Percentiles rank a stretch among this genome's conserved stretches.
Evolutionary conservation across 805 yeast species (phyloP).

Genomic region (Lachancea meyersii): DNA sequence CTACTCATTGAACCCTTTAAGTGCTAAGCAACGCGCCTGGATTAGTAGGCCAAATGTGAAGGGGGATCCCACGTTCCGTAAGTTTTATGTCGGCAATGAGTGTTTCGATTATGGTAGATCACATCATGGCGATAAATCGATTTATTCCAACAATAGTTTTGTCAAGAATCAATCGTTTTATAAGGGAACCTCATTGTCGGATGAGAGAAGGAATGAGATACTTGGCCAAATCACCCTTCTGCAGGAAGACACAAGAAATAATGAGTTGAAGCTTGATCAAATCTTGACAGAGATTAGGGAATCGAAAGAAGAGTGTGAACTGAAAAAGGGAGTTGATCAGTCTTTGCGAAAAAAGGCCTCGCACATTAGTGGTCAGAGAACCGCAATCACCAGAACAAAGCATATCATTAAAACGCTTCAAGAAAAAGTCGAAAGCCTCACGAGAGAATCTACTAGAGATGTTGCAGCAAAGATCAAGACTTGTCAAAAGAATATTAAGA

Average conservation of each 20-base stretch:
- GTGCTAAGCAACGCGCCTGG: constrained; percentile 35
- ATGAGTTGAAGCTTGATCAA: constrained; percentile 6
- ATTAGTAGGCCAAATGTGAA: constrained; percentile 33
- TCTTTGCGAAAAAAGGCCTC: constrained; percentile 7
- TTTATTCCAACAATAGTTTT: constrained; percentile 33
- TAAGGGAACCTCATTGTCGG: too few species aligned
- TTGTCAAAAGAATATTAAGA: constrained; percentile 28
- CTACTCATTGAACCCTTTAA: constrained; percentile 44
- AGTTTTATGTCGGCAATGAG: constrained; percentile 55
- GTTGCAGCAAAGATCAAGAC: constrained; percentile 35
- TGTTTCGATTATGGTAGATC: constrained; percentile 51
- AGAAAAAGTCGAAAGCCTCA: constrained; percentile 31
- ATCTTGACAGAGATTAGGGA: constrained; percentile 17
- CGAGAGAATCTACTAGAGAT: constrained; percentile 38
- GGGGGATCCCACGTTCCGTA: constrained; percentile 44
- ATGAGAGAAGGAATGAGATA: constrained; percentile 20
- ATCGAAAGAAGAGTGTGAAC: constrained; percentile 15
- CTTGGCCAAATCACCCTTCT: constrained; percentile 13
- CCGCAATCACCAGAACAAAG: constrained; percentile 19
- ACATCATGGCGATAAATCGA: constrained; percentile 54
- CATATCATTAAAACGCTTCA: constrained; percentile 27
- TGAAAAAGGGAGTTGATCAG: background rate
- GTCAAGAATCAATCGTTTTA: constrained; percentile 21
- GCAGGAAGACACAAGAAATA: constrained; percentile 11
- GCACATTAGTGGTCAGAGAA: constrained; percentile 16